Evolutionary conservation across 1,284 basidiomycete species (phyloP).

Genomic region (Phaffia rhodozyma): DNA sequence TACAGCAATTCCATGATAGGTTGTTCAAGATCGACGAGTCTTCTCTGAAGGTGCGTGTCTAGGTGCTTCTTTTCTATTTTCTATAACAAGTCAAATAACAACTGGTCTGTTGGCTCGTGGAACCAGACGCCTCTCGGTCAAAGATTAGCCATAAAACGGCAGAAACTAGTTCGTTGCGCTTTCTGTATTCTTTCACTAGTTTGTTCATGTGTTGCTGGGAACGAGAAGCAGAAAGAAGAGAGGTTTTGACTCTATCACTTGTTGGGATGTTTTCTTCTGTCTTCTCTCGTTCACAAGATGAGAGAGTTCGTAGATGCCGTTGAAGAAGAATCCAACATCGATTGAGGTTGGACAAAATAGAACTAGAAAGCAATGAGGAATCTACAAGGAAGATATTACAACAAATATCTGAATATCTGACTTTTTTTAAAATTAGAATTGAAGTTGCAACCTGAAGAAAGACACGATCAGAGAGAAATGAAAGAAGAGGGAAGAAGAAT

Average conservation of each 20-base stretch:
- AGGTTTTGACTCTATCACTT: not conserved
- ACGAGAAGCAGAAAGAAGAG: no score
- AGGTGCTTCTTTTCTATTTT: conserved; percentile 1
- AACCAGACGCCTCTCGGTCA: conserved; percentile 12
- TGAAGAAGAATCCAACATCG: conserved; percentile 11
- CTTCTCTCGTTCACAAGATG: not conserved
- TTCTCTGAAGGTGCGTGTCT: conserved; percentile 47
- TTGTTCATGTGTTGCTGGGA: no score
- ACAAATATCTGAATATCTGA: no score
- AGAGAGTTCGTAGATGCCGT: conserved; percentile 9
- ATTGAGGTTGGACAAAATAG: no score
- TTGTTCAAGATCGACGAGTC: conserved; percentile 54
- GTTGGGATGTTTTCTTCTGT: not conserved
- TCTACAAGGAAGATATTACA: no score
- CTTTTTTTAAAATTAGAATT: no score
- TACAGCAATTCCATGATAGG: conserved; percentile 82
- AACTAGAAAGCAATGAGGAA: no score
- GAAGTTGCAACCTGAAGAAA: no score
- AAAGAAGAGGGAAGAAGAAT: no score
- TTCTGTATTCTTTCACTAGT: not conserved
- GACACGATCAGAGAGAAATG: no score
- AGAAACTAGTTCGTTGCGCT: not conserved
- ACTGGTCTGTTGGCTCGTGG: not conserved
- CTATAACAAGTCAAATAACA: not conserved
- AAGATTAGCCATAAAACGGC: conserved; percentile 1